A percentile compares a stretch with the other conserved stretches of the same genome.
phyloP scores from a whole-genome alignment of 1,139 yeast genomes.

The Suhomyces panamericanus region DNA sequence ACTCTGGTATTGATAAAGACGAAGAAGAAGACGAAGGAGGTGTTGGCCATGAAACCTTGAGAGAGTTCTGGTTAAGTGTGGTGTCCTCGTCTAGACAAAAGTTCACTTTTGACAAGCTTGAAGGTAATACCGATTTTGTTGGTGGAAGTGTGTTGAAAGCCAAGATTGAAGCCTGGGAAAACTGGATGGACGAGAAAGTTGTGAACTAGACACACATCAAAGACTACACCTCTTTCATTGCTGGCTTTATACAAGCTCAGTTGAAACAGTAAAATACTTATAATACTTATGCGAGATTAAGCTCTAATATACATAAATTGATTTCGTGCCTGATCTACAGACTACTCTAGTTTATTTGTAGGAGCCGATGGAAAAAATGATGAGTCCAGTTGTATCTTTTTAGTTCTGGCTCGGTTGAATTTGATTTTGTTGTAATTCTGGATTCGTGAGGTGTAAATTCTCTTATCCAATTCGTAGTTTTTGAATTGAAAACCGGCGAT shows the following conservation, averaged over 20 bases:
- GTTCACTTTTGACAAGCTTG: conserved; percentile 65
- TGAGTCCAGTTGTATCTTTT: conserved; percentile 39
- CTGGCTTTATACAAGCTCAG: too few relatives aligned
- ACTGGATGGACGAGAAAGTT: conserved; percentile 77
- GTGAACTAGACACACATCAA: conserved; percentile 40
- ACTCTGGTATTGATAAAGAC: conserved; percentile 38
- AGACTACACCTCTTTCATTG: background rate
- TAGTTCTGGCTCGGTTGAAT: conserved; percentile 37
- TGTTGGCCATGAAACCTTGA: conserved; percentile 26
- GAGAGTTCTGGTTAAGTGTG: conserved; percentile 47
- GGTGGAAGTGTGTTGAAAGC: conserved; percentile 68
- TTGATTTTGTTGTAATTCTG: conserved; percentile 42
- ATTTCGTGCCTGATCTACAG: background rate
- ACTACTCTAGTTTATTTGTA: conserved; percentile 15
- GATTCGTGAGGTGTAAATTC: conserved; percentile 54
- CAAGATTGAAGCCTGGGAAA: conserved; percentile 60
- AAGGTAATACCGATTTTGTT: conserved; percentile 69
- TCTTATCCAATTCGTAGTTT: conserved; percentile 49
- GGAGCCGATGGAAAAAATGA: conserved; percentile 62
- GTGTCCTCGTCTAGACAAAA: conserved; percentile 38
- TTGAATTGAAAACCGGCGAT: conserved; percentile 39
- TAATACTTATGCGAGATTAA: background rate
- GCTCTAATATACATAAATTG: background rate
- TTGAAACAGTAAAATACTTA: background rate
- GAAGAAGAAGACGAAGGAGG: conserved; percentile 29